Percentiles rank a stretch among this genome's conserved stretches.
These are phyloP conservation scores for Lecanicillium sp. DNA, from an alignment of 2,329 filamentous ascomycete species.

Conservation along the genomic window DNA sequence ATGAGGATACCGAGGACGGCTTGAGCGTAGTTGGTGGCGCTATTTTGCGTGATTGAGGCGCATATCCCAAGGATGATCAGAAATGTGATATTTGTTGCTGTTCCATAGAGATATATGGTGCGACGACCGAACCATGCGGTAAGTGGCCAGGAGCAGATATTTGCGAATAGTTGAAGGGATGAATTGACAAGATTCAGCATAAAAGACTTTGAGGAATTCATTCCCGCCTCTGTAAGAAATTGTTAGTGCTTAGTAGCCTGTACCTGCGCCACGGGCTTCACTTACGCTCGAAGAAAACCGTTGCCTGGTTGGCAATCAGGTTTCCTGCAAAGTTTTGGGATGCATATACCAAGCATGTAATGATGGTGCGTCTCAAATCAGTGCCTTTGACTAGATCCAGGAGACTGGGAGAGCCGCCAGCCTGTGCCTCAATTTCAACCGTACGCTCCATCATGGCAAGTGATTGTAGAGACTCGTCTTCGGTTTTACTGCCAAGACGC, in stretches of 20 bases:
- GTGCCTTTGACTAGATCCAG: constrained; percentile 47
- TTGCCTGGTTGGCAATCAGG: constrained; percentile 53
- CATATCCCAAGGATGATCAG: constrained; percentile 27
- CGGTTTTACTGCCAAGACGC: constrained; percentile 35
- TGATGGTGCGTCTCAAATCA: constrained; percentile 45
- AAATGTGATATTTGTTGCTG: constrained; percentile 22
- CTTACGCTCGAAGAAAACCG: constrained; percentile 47
- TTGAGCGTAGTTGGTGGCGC: constrained; percentile 27
- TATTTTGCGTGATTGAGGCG: constrained; percentile 24
- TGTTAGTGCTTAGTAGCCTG: not conserved
- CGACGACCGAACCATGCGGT: constrained; percentile 29
- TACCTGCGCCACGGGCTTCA: too few species aligned
- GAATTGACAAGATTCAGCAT: constrained; percentile 19
- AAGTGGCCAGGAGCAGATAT: constrained; percentile 24
- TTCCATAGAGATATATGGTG: constrained; percentile 31
- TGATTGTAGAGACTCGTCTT: constrained; percentile 30
- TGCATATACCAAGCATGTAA: constrained; percentile 49
- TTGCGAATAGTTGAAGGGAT: constrained; percentile 24
- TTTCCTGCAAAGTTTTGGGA: constrained; percentile 54
- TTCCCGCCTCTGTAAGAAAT: constrained; percentile 13
- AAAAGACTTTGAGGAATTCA: constrained; percentile 14
- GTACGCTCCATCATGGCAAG: constrained; percentile 51
- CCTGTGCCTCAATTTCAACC: constrained; percentile 41
- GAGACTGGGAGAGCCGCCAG: constrained; percentile 34
- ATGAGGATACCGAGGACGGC: constrained; percentile 28